Conservation (phyloP, 75 land plant genomes). For the Azolla pinnata region DNA sequence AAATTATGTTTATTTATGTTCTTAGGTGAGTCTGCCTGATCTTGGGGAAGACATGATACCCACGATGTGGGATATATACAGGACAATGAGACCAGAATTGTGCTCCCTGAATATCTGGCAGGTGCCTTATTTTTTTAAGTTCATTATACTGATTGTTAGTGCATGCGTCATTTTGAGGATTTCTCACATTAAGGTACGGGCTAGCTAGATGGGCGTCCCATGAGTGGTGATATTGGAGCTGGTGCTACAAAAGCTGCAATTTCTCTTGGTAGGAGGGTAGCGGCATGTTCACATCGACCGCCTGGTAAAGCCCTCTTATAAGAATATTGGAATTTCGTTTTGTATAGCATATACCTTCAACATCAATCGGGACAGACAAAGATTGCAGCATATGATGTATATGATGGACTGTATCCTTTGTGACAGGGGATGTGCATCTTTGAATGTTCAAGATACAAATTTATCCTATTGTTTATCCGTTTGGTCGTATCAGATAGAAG, state of each 20-base stretch:
- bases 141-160: no score
- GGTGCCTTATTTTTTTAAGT: no score
- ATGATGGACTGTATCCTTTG: no score
- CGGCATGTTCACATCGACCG: constrained; percentile 39
- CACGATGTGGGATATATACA: constrained; percentile 48
- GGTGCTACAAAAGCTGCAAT: constrained; percentile 83
- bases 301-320: no score
- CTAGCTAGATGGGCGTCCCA: constrained; percentile 97
- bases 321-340: no score
- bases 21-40: constrained; percentile 81
- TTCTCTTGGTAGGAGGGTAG: constrained; percentile 49
- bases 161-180: no score
- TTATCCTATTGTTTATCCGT: no score
- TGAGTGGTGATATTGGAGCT: constrained; percentile 93
- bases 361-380: no score
- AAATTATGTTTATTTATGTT: background rate
- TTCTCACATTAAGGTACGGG: no score
- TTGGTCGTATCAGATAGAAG: background rate
- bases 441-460: background rate
- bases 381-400: no score
- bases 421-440: no score
- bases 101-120: constrained; percentile 77
- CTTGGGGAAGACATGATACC: constrained; percentile 42
- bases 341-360: no score
- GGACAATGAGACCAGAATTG: constrained; percentile 37